Base-by-base conservation (phyloP, 768 basidiomycete genomes). In the Kwoniella sp. region DNA sequence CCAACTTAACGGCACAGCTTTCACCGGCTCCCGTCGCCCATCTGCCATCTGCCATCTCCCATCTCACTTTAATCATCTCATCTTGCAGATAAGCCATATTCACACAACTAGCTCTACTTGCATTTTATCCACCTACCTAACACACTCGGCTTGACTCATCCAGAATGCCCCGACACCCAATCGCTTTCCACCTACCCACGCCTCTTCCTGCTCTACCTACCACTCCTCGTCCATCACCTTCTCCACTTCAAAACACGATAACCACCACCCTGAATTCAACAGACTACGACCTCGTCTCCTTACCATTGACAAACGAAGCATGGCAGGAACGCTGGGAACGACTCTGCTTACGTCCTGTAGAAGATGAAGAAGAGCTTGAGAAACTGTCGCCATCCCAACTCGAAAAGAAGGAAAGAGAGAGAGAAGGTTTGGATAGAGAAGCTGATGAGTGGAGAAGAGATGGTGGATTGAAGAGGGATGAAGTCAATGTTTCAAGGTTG, bases 251-350 rank as follows among this genome's bases (percentile, higher is more conserved):
- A 49, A 46, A 44, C 13, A 47, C 58, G 12, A 73, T 77, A 25
- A 55, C 59, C 37, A 25, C 63, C 52, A 76, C 77, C 9, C 68
- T 77, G 17, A 50, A 64, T n/a, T 63, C 71, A 21, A 73, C 70
- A 33, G 89, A 89, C 19, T 97, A 92, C 74, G 87, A 90, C 58
- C 77, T 83, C 0, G 83, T 92, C 46, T 90, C 88, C 73, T 78
- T 94, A 19, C 92, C 92, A n/a, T 83, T 97, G n/a, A 92, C 94
- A 24, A 95, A 89, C 59, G 84, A 84, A 19, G 85, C 85, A 50
- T 99, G 96, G 96, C 87, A 86, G 71, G 83, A 86, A 67, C 83
- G 96, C 59, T 99, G 96, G 95, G 84, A 85, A 68, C 83, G 86
- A 58, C 91, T 98, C 86, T 99, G 96, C 80, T 82, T 92, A 2